Percentiles rank a stretch among this genome's conserved stretches.
These are phyloP conservation scores for Microbotryum scabiosae DNA, from an alignment of 1,284 basidiomycete species.

Conservation along the genomic window DNA sequence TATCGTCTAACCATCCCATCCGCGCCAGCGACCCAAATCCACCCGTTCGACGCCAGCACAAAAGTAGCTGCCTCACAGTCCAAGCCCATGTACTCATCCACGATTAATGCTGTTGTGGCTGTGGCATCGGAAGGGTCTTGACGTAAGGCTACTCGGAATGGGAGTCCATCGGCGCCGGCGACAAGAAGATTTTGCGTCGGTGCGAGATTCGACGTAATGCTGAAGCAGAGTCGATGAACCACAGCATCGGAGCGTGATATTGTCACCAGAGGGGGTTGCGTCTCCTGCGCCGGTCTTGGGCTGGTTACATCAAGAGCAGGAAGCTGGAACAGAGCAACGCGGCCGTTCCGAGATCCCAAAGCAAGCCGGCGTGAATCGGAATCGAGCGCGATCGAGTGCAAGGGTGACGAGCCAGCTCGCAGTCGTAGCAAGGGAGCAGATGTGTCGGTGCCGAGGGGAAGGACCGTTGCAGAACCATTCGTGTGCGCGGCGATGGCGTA, in stretches of 20 bases:
- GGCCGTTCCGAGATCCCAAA: constrained; percentile 5
- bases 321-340: constrained; percentile 8
- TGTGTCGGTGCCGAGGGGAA: background rate
- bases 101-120: background rate
- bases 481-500: constrained; percentile 10
- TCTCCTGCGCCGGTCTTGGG: background rate
- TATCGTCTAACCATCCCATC: no score
- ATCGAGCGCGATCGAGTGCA: background rate
- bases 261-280: background rate
- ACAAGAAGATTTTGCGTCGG: constrained; percentile 10
- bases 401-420: background rate
- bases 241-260: background rate
- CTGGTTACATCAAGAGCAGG: background rate
- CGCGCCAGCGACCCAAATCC: no score
- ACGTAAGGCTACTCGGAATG: constrained; percentile 13
- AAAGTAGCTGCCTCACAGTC: constrained; percentile 24
- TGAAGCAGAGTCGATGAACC: background rate
- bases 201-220: background rate
- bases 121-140: background rate
- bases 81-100: constrained; percentile 27
- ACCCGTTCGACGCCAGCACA: no score
- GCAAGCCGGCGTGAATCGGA: background rate
- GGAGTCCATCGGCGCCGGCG: constrained; percentile 27
- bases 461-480: constrained; percentile 10
- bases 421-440: background rate